These are phyloP conservation scores for Aurantiochytrium sp. DNA, from an alignment of 108 stramenopile species.

Conservation along the genomic window DNA sequence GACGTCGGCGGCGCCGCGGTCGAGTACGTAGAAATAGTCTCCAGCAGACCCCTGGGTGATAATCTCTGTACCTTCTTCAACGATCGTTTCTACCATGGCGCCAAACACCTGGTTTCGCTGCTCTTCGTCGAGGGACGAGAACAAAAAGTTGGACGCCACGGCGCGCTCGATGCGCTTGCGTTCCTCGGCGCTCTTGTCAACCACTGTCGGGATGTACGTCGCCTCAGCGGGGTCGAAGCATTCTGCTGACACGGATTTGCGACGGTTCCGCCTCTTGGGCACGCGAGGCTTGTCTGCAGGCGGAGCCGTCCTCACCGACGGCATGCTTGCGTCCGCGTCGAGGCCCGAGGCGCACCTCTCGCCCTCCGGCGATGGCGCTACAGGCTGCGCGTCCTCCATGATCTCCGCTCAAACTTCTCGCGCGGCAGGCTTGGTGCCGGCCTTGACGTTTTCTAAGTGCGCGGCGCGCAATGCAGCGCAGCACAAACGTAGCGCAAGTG, in stretches of 20 bases:
- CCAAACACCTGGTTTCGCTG: slow-evolving; percentile 59
- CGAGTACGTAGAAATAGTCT: slow-evolving; percentile 59
- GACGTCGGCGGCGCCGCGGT: slow-evolving; percentile 58
- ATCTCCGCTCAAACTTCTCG: too few species aligned
- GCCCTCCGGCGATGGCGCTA: too few species aligned
- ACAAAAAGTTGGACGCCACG: slow-evolving; percentile 44
- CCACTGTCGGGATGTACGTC: not conserved
- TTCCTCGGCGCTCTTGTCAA: slow-evolving; percentile 6
- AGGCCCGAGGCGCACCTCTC: too few species aligned
- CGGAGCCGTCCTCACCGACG: not conserved
- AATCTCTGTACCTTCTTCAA: slow-evolving; percentile 44
- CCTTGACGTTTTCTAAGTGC: too few species aligned
- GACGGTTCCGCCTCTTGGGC: not conserved
- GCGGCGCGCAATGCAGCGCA: too few species aligned
- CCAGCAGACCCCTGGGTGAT: slow-evolving; percentile 62
- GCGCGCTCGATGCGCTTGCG: not conserved
- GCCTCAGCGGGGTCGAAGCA: not conserved
- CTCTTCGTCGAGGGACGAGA: slow-evolving; percentile 52
- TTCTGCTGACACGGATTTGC: not conserved
- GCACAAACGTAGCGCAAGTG: too few species aligned
- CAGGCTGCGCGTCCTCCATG: too few species aligned
- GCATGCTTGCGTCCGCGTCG: not conserved
- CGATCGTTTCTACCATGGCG: slow-evolving; percentile 61
- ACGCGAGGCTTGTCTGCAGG: not conserved
- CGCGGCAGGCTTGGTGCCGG: too few species aligned